Evolutionary conservation across 441 rosid species (phyloP), one percentile per base, ranked within the genome.

Genomic region (Erodium trifolium): DNA sequence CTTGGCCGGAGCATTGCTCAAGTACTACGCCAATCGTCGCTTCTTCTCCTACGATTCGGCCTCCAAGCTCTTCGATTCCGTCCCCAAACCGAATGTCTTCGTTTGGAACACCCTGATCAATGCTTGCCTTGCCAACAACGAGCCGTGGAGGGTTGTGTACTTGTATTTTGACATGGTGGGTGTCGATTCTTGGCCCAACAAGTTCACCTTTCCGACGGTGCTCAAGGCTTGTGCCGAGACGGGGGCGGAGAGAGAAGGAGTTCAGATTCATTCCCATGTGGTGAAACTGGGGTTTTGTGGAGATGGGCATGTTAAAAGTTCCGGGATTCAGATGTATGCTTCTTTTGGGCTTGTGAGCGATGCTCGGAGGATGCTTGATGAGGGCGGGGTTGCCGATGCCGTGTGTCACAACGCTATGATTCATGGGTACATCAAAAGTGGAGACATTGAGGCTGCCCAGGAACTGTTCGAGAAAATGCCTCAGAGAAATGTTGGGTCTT

Each of bases 271-370:
- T 72, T 71, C 66, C 18, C 83, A 77, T 66, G 78, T 78, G 63
- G 72, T 84, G 39, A 84, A 84, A 71, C 71, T 9, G 3, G 85
- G 86, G 63, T 43, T 81, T 49, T 18, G 34, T 14, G 60, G 73
- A 45, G 85, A 82, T 65, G 69, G 63, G 71, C 84, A 82, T 41
- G 49, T 81, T 2, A 78, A 41, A 64, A 78, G 86, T 67, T 68
- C 84, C 12, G 86, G 80, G 59, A 85, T 78, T 77, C 82, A 71
- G 39, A 81, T 81, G 84, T 81, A 79, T 64, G 79, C 76, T 8
- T 67, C 65, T 13, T 74, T 75, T 67, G 73, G 79, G 0, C 27
- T 27, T 23, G 17, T 72, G 8, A 49, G 0, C 18, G 78, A 76
- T 14, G 84, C 79, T 8, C 49, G 72, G 45, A 63, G 65, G 47